Evolutionary conservation across 306 rosid species (phyloP), one percentile per base, ranked within the genome.

Genomic region (Prunus mume): DNA sequence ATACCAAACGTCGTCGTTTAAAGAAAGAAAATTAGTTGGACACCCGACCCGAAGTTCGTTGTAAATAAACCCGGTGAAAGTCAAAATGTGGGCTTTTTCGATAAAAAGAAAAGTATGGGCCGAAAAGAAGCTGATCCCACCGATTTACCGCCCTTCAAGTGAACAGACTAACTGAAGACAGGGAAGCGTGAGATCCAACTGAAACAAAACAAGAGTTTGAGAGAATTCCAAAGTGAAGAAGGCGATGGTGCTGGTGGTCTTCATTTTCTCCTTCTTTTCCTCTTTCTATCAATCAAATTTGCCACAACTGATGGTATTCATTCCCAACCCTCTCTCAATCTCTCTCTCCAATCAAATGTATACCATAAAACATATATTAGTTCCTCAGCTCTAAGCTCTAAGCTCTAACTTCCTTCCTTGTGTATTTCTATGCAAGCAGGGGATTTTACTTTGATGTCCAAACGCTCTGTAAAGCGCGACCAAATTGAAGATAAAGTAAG

Each of bases 401-500:
- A 45, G 58, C 54, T 57, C 1, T 19, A 38, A 38, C 2, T 38
- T 38, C 43, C 43, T 38, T 38, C 43, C 43, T 0, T 71, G n/a
- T 32, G 20, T 54, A 22, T 69, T 49, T 27, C 11, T 9, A 27
- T 80, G 65, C 51, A 27, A 74, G 65, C 51, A 92, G 98, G 91
- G 38, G 98, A 92, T 85, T 92, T 90, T 81, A 92, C 98, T 56
- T 85, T 94, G 85, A 85, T 87, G 84, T 92, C 90, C 5, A 94
- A 87, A 82, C 87, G 76, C 65, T 82, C 83, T 72, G 88, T 86
- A 13, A 94, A 88, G 79, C 95, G 82, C 20, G 78, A 92, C 72
- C 88, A 81, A 74, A 85, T 94, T 80, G 92, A 92, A 84, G 93
- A 92, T 61, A 94, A 90, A 90, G 98, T 83, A 18, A 49, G 69